Conservation (phyloP, 345 rosid species). For the Erodium maritimum region DNA sequence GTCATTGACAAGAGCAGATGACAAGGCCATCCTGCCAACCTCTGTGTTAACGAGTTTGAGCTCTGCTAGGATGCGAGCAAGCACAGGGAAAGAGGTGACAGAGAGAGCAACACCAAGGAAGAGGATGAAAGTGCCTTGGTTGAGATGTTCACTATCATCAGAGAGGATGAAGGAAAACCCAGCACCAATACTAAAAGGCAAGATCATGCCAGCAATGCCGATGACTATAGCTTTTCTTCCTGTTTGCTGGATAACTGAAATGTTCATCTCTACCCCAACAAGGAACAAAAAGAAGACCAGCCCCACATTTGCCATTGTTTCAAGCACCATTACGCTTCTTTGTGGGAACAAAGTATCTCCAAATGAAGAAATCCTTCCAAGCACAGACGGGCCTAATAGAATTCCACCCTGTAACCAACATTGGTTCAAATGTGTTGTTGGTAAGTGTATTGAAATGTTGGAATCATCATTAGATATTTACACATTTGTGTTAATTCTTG, state of each 20-base stretch:
- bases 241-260: slow-evolving; percentile 52
- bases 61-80: slow-evolving; percentile 81
- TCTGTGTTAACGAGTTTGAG: slow-evolving; percentile 84
- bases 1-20: slow-evolving; percentile 83
- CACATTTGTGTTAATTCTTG: too few species aligned
- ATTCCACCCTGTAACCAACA: slow-evolving; percentile 54
- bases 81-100: slow-evolving; percentile 89
- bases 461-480: too few species aligned
- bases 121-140: slow-evolving; percentile 46
- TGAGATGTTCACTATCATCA: background rate
- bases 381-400: slow-evolving; percentile 70
- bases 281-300: slow-evolving; percentile 79
- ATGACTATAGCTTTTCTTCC: slow-evolving; percentile 56
- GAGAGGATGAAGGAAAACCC: slow-evolving; percentile 41
- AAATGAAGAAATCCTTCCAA: slow-evolving; percentile 33
- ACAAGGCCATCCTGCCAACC: slow-evolving; percentile 79
- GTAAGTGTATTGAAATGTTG: too few species aligned
- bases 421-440: too few species aligned
- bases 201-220: slow-evolving; percentile 66
- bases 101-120: slow-evolving; percentile 90
- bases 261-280: slow-evolving; percentile 91
- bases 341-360: slow-evolving; percentile 52
- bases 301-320: slow-evolving; percentile 91
- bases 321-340: slow-evolving; percentile 90
- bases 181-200: slow-evolving; percentile 55